Evolutionary conservation across 1,284 basidiomycete species (phyloP).

Genomic region (Marasmius oreades): DNA sequence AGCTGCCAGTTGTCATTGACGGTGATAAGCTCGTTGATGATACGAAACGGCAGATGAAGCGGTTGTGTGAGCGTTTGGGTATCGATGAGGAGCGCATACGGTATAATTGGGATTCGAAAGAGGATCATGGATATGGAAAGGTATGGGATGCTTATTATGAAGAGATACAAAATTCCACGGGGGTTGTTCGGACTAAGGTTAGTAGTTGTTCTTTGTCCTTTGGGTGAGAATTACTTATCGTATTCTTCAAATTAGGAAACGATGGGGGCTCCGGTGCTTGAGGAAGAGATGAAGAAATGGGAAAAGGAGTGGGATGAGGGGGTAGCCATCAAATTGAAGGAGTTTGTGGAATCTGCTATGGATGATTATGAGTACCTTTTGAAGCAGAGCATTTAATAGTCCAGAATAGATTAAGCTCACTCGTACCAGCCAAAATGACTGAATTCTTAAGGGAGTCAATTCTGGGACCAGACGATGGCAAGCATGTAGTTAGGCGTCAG

Average conservation of each 20-base stretch:
- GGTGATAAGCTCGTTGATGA: conserved; percentile 10
- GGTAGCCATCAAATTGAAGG: conserved; percentile 7
- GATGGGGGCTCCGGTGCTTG: neutral
- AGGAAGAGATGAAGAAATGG: conserved; percentile 10
- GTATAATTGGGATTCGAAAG: conserved; percentile 8
- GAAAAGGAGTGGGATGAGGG: conserved; percentile 8
- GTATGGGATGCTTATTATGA: conserved; percentile 3
- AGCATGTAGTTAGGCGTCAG: too few species aligned
- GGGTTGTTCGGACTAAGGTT: conserved; percentile 5
- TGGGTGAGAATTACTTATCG: too few species aligned
- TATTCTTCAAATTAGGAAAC: conserved; percentile 1
- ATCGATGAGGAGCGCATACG: conserved; percentile 2
- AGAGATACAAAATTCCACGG: conserved; percentile 5
- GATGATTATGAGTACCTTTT: conserved; percentile 10
- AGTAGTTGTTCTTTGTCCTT: neutral
- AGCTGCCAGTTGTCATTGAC: conserved; percentile 7
- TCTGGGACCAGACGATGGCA: too few species aligned
- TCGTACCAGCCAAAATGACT: too few species aligned
- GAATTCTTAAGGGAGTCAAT: too few species aligned
- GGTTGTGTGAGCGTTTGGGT: conserved; percentile 2
- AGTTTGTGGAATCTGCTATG: conserved; percentile 9
- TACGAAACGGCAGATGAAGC: conserved; percentile 8
- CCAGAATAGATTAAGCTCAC: neutral
- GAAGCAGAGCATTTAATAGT: conserved; percentile 4
- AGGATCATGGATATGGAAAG: neutral